Conservation (phyloP, 768 basidiomycete species). For the Leccinum subtestaceum region DNA sequence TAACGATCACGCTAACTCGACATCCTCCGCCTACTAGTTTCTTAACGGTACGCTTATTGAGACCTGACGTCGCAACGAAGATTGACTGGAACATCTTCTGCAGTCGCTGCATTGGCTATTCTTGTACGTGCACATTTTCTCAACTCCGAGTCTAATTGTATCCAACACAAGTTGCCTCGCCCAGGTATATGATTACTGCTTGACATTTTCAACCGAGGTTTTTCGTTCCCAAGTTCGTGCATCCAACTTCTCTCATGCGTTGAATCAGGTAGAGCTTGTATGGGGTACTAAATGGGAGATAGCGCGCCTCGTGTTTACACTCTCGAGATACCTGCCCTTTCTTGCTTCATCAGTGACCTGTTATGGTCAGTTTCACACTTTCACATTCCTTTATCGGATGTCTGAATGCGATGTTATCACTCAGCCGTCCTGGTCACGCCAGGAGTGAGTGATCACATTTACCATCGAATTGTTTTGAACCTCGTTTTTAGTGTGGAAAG, state of each 20-base stretch:
- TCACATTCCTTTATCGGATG: background rate
- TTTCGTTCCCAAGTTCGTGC: background rate
- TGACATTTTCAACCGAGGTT: constrained; percentile 25
- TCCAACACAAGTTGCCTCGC: background rate
- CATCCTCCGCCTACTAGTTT: constrained; percentile 1
- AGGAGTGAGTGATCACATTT: constrained; percentile 4
- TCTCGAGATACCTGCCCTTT: constrained; percentile 29
- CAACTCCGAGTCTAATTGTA: background rate
- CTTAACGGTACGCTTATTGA: constrained; percentile 16
- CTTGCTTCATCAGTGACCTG: constrained; percentile 16
- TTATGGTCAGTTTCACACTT: constrained; percentile 13
- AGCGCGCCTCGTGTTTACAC: constrained; percentile 23
- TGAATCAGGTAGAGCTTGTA: constrained; percentile 18
- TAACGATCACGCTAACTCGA: background rate
- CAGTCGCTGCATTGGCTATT: constrained; percentile 20
- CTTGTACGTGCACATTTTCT: constrained; percentile 12
- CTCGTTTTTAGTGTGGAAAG: constrained; percentile 15
- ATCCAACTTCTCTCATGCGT: background rate
- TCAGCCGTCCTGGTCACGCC: constrained; percentile 8
- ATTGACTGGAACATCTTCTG: background rate
- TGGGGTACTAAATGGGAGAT: constrained; percentile 25
- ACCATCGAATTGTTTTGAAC: background rate
- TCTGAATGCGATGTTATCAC: background rate
- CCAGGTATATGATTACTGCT: constrained; percentile 23
- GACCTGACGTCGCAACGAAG: background rate